A percentile compares a stretch with the other conserved stretches of the same genome.
Conservation (phyloP, 2,329 filamentous ascomycete species). For the Pezicula carpinea region DNA sequence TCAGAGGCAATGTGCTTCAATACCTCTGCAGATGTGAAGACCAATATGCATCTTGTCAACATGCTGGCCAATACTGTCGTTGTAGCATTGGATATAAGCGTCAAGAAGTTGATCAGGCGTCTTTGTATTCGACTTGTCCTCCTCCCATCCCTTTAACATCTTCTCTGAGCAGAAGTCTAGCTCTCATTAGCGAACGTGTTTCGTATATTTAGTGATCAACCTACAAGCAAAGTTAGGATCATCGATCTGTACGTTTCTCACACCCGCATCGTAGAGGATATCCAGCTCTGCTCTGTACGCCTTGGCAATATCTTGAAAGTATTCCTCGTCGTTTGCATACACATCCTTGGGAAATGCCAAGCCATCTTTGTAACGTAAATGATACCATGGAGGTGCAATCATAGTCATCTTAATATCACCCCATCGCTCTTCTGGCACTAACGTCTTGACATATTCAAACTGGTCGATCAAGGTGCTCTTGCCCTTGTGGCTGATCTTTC, state of each 20-base stretch:
- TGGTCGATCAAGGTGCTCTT: conserved; percentile 37
- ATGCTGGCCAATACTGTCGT: conserved; percentile 60
- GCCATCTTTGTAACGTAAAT: conserved; percentile 55
- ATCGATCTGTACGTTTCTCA: conserved; percentile 50
- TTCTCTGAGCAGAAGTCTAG: conserved; percentile 69
- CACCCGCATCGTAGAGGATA: conserved; percentile 50
- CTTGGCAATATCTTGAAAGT: conserved; percentile 48
- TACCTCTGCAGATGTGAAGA: conserved; percentile 66
- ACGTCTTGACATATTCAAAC: conserved; percentile 50
- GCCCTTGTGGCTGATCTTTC: conserved; percentile 42
- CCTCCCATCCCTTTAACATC: conserved; percentile 65
- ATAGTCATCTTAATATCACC: conserved; percentile 67
- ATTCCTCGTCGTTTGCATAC: conserved; percentile 48
- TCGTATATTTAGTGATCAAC: conserved; percentile 6
- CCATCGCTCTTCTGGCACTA: conserved; percentile 57
- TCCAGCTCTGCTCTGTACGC: conserved; percentile 48
- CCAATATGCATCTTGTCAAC: conserved; percentile 71
- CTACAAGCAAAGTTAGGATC: conserved; percentile 61
- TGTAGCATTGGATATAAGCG: conserved; percentile 74
- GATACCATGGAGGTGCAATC: conserved; percentile 65
- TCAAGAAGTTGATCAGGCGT: conserved; percentile 68
- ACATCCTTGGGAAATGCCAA: conserved; percentile 47
- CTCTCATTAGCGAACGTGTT: background rate
- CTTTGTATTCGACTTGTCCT: conserved; percentile 51
- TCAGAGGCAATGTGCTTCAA: background rate